Percentiles rank a stretch among this genome's conserved stretches.
phyloP scores from a whole-genome alignment of 2,329 filamentous ascomycete genomes.

The Thielaviopsis musarum region DNA sequence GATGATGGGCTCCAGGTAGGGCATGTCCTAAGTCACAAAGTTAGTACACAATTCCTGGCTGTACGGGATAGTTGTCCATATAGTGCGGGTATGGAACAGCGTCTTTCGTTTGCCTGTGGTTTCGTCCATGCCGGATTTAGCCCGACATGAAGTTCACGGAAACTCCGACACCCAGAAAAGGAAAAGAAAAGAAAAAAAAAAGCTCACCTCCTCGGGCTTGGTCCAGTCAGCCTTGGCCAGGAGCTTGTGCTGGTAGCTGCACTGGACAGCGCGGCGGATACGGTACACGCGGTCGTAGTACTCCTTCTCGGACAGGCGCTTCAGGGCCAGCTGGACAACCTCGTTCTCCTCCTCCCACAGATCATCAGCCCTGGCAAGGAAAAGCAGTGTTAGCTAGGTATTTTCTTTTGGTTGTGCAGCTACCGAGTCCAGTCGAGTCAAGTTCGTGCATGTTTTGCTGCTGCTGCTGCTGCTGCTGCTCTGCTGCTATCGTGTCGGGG shows the following conservation, averaged over 20 bases:
- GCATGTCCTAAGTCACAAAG: conserved; percentile 26
- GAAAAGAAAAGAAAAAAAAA: not conserved
- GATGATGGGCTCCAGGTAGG: conserved; percentile 38
- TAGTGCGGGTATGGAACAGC: too few species aligned
- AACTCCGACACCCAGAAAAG: too few species aligned
- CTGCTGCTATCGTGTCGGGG: not conserved
- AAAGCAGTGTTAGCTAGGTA: conserved; percentile 11
- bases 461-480: not conserved
- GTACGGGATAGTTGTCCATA: too few species aligned
- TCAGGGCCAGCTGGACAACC: conserved; percentile 68
- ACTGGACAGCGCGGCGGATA: conserved; percentile 84
- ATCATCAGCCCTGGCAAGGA: conserved; percentile 61
- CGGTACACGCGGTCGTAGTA: conserved; percentile 96
- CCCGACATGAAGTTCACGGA: not conserved
- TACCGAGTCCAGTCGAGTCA: not conserved
- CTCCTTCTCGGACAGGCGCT: conserved; percentile 78
- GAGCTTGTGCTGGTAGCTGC: conserved; percentile 45
- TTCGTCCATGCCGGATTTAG: not conserved
- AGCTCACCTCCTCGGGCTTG: conserved; percentile 34
- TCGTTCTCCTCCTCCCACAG: conserved; percentile 88
- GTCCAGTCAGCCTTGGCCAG: conserved; percentile 46
- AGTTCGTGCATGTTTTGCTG: not conserved
- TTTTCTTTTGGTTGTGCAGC: not conserved
- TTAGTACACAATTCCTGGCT: conserved; percentile 9
- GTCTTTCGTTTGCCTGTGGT: too few species aligned